Evolutionary conservation across 2,329 filamentous ascomycete species (phyloP), one percentile per base, ranked within the genome.

Genomic region (Hypoxylon sp.): DNA sequence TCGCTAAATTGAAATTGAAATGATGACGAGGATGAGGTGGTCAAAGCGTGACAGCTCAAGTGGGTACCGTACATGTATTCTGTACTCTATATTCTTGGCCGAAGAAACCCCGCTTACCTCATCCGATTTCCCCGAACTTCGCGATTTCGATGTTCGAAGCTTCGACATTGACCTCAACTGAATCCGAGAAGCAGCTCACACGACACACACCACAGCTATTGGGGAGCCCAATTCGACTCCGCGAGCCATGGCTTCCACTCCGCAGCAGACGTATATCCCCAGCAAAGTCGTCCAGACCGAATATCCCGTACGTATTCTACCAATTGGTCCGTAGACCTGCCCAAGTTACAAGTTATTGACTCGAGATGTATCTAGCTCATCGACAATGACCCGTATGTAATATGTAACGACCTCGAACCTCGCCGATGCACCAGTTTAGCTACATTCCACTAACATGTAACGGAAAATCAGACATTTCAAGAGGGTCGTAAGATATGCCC

Each of bases 321-420:
- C 62, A 73, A 75, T 74, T 71, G 65, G 57, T 65, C 42, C n/a
- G 12, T 42, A 38, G 14, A 49, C 20, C 59, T n/a, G n/a, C n/a
- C n/a, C n/a, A n/a, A n/a, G n/a, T n/a, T n/a, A n/a, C n/a, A n/a
- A 64, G 76, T 80, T 73, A 78, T 64, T 51, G 62, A 68, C 60
- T 44, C 11, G 11, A 57, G 18, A 56, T n/a, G 1, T 45, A 49
- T 76, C 72, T 82, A 99, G 96, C 91, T 98, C 83, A 98, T 99
- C 81, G 96, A 99, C 85, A 96, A 93, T 84, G 96, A 99, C 82
- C 96, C 96, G 94, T 97, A 94, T 78, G 90, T 80, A 62, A 44
- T 97, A 94, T 78, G 90, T 80, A 62, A 44, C 51, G 53, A 40
- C 16, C 7, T 22, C 36, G 54, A 61, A 32, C 3, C 30, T 22